phyloP scores from a whole-genome alignment of 306 rosid species.

The Urtica urens region DNA sequence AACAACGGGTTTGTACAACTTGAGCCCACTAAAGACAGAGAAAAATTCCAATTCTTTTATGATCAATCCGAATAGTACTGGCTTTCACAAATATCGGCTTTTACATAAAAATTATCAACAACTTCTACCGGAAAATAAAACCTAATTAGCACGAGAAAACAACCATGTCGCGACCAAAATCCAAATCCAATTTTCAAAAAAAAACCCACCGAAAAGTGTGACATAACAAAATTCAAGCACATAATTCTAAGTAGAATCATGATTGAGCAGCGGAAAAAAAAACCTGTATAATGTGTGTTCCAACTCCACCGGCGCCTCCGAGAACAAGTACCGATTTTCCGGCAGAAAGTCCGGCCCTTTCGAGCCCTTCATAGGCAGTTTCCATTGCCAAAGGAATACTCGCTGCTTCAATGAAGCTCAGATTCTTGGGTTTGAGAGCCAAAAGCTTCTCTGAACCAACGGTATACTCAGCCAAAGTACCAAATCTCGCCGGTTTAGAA shows the following conservation, averaged over 20 bases:
- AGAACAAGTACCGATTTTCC: slow-evolving; percentile 57
- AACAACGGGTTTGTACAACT: too few relatives aligned
- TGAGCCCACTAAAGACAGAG: too few relatives aligned
- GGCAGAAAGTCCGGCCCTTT: slow-evolving; percentile 28
- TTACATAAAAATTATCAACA: too few relatives aligned
- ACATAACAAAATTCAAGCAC: too few relatives aligned
- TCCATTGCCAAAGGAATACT: slow-evolving; percentile 56
- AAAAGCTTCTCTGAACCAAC: slow-evolving; percentile 42
- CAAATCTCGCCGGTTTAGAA: slow-evolving; percentile 25
- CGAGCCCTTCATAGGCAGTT: slow-evolving; percentile 63
- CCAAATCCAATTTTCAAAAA: too few relatives aligned
- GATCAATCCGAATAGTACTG: too few relatives aligned
- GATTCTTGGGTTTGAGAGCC: slow-evolving; percentile 51
- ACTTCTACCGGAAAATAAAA: neutral
- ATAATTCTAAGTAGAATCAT: too few relatives aligned
- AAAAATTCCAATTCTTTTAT: too few relatives aligned
- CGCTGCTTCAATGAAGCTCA: slow-evolving; percentile 74
- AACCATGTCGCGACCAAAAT: neutral
- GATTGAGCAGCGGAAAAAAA: neutral
- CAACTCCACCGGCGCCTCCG: slow-evolving; percentile 81
- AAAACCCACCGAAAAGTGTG: too few relatives aligned
- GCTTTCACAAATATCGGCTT: too few relatives aligned
- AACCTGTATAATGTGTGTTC: slow-evolving; percentile 51
- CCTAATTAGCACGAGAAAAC: neutral
- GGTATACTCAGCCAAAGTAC: slow-evolving; percentile 64